phyloP scores from a whole-genome alignment of 1,284 basidiomycete species.

The Malassezia psittaci region DNA sequence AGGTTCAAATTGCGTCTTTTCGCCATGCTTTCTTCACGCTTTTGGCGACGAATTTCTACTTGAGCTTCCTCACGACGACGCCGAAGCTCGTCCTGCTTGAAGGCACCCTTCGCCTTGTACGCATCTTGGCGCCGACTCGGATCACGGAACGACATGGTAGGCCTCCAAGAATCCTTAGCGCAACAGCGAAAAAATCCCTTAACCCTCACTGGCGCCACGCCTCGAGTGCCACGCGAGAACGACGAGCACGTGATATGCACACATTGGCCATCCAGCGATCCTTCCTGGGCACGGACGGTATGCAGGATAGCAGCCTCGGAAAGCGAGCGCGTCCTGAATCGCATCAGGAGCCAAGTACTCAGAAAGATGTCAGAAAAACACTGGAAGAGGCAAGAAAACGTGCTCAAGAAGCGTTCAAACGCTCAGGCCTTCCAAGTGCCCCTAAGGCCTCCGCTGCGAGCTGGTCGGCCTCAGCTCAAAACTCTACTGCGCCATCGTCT shows the following conservation, averaged over 20 bases:
- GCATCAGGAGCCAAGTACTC: not conserved
- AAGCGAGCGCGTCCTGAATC: not conserved
- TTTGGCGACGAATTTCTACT: constrained; percentile 47
- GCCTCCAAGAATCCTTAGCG: not conserved
- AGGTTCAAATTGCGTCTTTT: constrained; percentile 45
- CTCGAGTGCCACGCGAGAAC: too few relatives aligned
- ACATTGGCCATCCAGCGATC: constrained; percentile 15
- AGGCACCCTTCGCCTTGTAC: constrained; percentile 45
- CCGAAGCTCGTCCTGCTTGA: constrained; percentile 46
- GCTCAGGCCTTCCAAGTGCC: constrained; percentile 7
- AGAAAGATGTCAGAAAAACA: constrained; percentile 3
- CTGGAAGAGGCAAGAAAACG: constrained; percentile 17
- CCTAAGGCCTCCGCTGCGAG: not conserved
- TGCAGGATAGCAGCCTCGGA: constrained; percentile 2
- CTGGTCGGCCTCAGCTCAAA: not conserved
- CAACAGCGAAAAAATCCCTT: not conserved
- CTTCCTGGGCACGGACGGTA: not conserved
- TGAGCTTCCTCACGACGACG: constrained; percentile 46
- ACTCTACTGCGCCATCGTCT: not conserved
- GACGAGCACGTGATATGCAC: not conserved
- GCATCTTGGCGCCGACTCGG: constrained; percentile 42
- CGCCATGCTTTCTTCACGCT: constrained; percentile 46
- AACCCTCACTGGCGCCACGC: constrained; percentile 5
- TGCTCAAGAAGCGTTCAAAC: constrained; percentile 10
- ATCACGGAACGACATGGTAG: constrained; percentile 32